Conservation (phyloP, 495 filamentous ascomycete genomes). For the Aspergillus bertholletiae region DNA sequence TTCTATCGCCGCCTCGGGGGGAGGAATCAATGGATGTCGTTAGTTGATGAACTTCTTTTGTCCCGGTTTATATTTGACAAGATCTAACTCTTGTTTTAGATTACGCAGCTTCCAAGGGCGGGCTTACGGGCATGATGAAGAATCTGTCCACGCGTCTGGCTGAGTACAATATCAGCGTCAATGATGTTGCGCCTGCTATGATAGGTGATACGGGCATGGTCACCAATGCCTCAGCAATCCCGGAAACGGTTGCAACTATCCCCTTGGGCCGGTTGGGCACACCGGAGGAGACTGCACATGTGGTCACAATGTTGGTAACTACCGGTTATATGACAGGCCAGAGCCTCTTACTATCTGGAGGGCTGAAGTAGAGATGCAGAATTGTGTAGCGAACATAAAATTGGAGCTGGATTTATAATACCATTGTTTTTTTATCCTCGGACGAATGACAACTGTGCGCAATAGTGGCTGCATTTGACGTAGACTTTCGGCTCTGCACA, state of each 20-base stretch:
- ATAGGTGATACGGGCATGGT: constrained; percentile 68
- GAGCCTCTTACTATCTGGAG: constrained; percentile 55
- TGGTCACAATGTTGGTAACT: constrained; percentile 61
- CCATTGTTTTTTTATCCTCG: too few relatives aligned
- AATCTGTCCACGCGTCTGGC: constrained; percentile 60
- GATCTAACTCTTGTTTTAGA: constrained; percentile 31
- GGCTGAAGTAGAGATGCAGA: constrained; percentile 50
- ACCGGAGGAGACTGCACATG: constrained; percentile 64
- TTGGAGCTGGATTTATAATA: too few relatives aligned
- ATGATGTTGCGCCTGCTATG: constrained; percentile 73
- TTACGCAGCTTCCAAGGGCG: constrained; percentile 63
- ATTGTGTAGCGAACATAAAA: too few relatives aligned
- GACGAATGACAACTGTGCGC: too few relatives aligned
- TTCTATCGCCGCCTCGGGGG: constrained; percentile 63
- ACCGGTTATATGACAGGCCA: constrained; percentile 70
- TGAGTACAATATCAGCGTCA: constrained; percentile 64
- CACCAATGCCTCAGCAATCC: constrained; percentile 51
- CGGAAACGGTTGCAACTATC: constrained; percentile 52
- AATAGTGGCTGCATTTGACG: too few relatives aligned
- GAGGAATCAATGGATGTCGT: constrained; percentile 65
- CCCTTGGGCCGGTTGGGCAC: constrained; percentile 60
- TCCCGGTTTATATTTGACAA: background rate
- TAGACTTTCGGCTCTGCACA: too few relatives aligned
- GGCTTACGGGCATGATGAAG: constrained; percentile 64
- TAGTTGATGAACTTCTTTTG: constrained; percentile 18